Evolutionary conservation across 176 grass and related monocot species (phyloP), one percentile per base, ranked within the genome.

Genomic region (Miscanthus lutarioriparius): DNA sequence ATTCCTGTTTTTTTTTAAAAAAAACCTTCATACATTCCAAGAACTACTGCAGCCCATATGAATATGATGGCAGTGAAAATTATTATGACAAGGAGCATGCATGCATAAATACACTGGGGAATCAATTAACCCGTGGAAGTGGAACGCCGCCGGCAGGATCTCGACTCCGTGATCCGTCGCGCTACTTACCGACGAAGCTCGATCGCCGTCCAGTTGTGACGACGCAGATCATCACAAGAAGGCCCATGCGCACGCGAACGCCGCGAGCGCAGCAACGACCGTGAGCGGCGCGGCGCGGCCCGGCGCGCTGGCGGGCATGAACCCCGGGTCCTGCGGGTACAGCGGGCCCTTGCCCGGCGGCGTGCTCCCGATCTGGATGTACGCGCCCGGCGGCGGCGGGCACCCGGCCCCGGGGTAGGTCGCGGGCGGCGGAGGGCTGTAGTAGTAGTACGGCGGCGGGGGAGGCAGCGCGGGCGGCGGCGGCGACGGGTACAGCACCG

Each of bases 321-420:
- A 90, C 14, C 81, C 77, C 10, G 91, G 82, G 80, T 93, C 82
- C 88, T 85, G 79, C 79, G 82, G 84, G 72, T 92, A 92, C 37
- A 92, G 43, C 11, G 83, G 84, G 12, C 82, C 72, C 64, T 44
- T 84, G 58, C 84, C 84, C 1, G 72, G 64, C 59, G 84, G 84
- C 64, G 84, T 74, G 71, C 81, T 82, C 12, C 85, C 87, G 36
- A 85, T 67, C 22, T 87, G 37, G 12, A 90, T 56, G 84, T 87
- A 87, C 15, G 61, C 77, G 6, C 67, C 85, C 13, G 92, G 86
- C 4, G 92, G 86, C 38, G 92, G 92, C 53, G 86, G 88, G 65
- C 58, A 88, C 4, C 41, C 76, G 4, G n/a, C n/a, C n/a, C 76
- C 76, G 51, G 51, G 51, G 19, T 91, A 91, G 8, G 49, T 13